Conservation (phyloP, 208 protist species). For the Trypanosoma rangeli region DNA sequence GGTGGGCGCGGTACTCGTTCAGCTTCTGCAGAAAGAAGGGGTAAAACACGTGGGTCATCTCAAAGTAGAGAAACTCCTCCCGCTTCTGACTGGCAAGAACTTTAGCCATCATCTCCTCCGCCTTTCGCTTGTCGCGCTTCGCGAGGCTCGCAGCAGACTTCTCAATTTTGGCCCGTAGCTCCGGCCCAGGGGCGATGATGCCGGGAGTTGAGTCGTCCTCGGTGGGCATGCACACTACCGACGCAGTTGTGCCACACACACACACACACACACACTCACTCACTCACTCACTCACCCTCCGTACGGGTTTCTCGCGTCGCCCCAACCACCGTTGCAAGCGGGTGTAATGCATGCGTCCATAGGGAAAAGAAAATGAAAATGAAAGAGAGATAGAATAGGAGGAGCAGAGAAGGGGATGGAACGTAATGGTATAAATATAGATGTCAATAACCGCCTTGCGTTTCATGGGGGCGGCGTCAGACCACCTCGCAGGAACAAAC, state of each 20-base stretch:
- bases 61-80: conserved; percentile 79
- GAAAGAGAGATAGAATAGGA: background rate
- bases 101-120: conserved; percentile 83
- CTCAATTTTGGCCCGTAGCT: conserved; percentile 78
- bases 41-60: conserved; percentile 87
- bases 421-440: background rate
- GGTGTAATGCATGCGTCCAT: background rate
- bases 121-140: conserved; percentile 63
- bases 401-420: background rate
- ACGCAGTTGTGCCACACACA: background rate
- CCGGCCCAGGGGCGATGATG: conserved; percentile 81
- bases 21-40: conserved; percentile 88
- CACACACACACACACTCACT: conserved; percentile 6
- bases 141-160: conserved; percentile 71
- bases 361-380: background rate
- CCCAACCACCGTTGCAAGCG: no score
- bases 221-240: conserved; percentile 19
- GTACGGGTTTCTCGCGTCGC: no score
- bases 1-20: conserved; percentile 76
- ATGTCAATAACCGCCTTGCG: background rate
- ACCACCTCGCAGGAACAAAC: background rate
- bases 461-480: background rate
- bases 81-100: conserved; percentile 70
- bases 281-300: background rate
- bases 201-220: conserved; percentile 58